These are phyloP conservation scores for Hypsizygus marmoreus DNA, from an alignment of 768 basidiomycete genomes.

Conservation along the genomic window DNA sequence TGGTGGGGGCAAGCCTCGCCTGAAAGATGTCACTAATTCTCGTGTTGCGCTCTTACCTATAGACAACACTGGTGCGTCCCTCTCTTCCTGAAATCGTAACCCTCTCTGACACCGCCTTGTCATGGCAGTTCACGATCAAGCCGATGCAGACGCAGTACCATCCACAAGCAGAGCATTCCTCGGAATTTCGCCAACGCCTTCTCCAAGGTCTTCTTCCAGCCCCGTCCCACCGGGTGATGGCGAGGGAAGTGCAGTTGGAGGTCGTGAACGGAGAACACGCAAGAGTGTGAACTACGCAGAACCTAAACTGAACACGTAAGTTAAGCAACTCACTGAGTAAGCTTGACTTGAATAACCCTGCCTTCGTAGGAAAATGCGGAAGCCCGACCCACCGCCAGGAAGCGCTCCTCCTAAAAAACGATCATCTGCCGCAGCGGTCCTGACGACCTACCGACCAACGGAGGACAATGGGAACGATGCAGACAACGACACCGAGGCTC, in stretches of 20 bases:
- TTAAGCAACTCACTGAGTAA: conserved; percentile 24
- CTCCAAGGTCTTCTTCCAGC: conserved; percentile 52
- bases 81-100: neutral
- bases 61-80: conserved; percentile 41
- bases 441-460: conserved; percentile 31
- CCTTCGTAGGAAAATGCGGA: conserved; percentile 78
- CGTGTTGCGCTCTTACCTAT: conserved; percentile 44
- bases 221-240: conserved; percentile 38
- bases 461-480: conserved; percentile 29
- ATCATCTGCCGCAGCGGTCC: conserved; percentile 42
- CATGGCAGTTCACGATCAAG: conserved; percentile 19
- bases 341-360: too few species aligned
- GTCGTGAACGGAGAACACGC: conserved; percentile 61
- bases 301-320: conserved; percentile 86
- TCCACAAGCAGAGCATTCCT: conserved; percentile 19
- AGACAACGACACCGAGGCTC: conserved; percentile 40
- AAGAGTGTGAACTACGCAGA: conserved; percentile 88
- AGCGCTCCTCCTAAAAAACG: conserved; percentile 45
- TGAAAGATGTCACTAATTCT: conserved; percentile 70
- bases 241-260: conserved; percentile 36
- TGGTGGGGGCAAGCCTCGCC: conserved; percentile 45
- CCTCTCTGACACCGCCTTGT: conserved; percentile 1
- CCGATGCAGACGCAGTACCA: conserved; percentile 15
- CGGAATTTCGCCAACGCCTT: conserved; percentile 37
- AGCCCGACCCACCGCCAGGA: conserved; percentile 62